Conservation (phyloP, 495 filamentous ascomycete genomes). For the Entonaema liquescens region DNA sequence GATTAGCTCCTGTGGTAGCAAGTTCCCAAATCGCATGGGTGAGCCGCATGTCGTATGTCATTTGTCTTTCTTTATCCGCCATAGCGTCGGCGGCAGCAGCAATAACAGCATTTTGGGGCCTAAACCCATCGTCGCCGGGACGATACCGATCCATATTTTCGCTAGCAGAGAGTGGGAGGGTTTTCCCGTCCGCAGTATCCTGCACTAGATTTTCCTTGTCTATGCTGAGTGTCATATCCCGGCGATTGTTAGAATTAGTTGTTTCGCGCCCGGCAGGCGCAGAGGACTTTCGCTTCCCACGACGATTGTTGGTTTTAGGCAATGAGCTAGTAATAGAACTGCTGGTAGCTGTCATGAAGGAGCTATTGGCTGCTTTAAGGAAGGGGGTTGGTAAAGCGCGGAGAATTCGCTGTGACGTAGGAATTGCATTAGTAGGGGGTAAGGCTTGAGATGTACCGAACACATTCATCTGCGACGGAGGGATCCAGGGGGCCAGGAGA, state of each 20-base stretch:
- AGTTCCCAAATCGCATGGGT: constrained; percentile 94
- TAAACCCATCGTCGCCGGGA: constrained; percentile 43
- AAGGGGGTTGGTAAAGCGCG: constrained; percentile 91
- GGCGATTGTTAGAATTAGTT: constrained; percentile 37
- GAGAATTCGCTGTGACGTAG: constrained; percentile 90
- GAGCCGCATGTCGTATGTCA: constrained; percentile 82
- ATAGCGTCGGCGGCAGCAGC: constrained; percentile 59
- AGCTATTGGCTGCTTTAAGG: constrained; percentile 92
- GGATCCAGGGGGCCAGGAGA: constrained; percentile 96
- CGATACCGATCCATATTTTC: constrained; percentile 52
- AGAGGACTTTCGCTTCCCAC: constrained; percentile 66
- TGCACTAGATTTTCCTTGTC: constrained; percentile 56
- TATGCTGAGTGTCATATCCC: constrained; percentile 42
- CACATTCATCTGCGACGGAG: constrained; percentile 92
- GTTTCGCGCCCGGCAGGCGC: constrained; percentile 48
- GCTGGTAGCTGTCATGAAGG: constrained; percentile 91
- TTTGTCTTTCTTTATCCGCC: constrained; percentile 74
- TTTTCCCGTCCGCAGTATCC: constrained; percentile 30
- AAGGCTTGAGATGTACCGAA: constrained; percentile 78
- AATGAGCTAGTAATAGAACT: constrained; percentile 86
- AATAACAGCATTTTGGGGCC: constrained; percentile 48
- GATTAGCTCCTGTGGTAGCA: constrained; percentile 92
- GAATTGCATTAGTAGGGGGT: constrained; percentile 82
- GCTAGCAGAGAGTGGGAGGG: constrained; percentile 36
- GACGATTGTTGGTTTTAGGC: constrained; percentile 70